These are phyloP conservation scores for Staphylotrichum tortipilum DNA, from an alignment of 495 filamentous ascomycete genomes.

Conservation along the genomic window DNA sequence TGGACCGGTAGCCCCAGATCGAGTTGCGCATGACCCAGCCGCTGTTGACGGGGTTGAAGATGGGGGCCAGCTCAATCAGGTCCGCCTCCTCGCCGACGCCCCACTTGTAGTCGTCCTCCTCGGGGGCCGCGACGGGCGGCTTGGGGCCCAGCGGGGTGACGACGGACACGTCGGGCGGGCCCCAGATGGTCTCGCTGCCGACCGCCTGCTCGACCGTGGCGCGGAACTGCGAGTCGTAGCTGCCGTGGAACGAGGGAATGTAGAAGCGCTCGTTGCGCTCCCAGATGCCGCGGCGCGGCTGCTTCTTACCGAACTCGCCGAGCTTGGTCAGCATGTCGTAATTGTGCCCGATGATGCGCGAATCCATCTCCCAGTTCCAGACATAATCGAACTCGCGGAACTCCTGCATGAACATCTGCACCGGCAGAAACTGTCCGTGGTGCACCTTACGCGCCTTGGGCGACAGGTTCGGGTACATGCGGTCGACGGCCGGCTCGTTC, in stretches of 20 bases:
- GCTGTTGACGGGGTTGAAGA: slow-evolving; percentile 58
- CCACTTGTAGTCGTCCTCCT: slow-evolving; percentile 59
- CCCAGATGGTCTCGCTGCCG: slow-evolving; percentile 51
- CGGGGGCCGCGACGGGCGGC: slow-evolving; percentile 44
- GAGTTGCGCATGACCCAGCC: slow-evolving; percentile 54
- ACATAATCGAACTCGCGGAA: slow-evolving; percentile 65
- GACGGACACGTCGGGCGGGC: slow-evolving; percentile 42
- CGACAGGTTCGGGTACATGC: slow-evolving; percentile 48
- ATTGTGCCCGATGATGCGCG: slow-evolving; percentile 60
- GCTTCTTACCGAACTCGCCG: slow-evolving; percentile 46
- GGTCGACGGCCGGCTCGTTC: slow-evolving; percentile 49
- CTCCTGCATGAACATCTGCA: slow-evolving; percentile 58
- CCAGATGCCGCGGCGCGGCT: slow-evolving; percentile 63
- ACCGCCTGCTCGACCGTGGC: slow-evolving; percentile 40
- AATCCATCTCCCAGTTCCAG: slow-evolving; percentile 73
- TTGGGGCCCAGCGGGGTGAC: slow-evolving; percentile 53
- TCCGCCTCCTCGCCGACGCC: slow-evolving; percentile 71
- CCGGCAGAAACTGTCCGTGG: slow-evolving; percentile 46
- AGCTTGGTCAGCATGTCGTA: slow-evolving; percentile 61
- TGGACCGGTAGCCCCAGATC: slow-evolving; percentile 54
- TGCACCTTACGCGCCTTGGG: slow-evolving; percentile 32
- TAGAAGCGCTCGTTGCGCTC: slow-evolving; percentile 68
- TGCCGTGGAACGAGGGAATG: slow-evolving; percentile 54
- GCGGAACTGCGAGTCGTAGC: slow-evolving; percentile 46
- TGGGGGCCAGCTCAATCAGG: slow-evolving; percentile 60